These are phyloP conservation scores for Neofusicoccum sp. DNA, from an alignment of 2,329 filamentous ascomycete species.

Conservation along the genomic window DNA sequence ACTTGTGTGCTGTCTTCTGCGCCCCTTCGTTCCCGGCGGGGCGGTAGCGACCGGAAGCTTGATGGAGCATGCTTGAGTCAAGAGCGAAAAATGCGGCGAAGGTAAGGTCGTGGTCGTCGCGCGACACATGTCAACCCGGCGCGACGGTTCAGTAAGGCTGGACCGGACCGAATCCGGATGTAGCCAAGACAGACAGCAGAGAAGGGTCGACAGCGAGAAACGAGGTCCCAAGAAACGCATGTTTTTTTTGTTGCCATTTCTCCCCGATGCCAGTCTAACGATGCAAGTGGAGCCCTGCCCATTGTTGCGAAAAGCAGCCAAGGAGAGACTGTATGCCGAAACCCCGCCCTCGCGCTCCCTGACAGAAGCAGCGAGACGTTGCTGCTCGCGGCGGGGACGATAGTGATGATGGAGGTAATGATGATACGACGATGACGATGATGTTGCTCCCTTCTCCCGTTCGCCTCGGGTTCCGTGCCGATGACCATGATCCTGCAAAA, in stretches of 20 bases:
- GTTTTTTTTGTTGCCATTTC: neutral
- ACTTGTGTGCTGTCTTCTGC: neutral
- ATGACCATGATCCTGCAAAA: slow-evolving; percentile 12
- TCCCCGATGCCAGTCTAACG: neutral
- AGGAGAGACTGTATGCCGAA: neutral
- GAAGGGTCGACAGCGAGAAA: neutral
- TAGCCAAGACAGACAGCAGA: slow-evolving; percentile 3
- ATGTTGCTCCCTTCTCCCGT: neutral
- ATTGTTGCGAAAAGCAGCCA: neutral
- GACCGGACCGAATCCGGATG: neutral
- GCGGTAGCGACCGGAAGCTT: neutral
- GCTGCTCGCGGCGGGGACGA: neutral
- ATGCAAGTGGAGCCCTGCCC: neutral
- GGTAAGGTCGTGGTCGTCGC: neutral
- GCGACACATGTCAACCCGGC: neutral
- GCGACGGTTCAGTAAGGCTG: slow-evolving; percentile 12
- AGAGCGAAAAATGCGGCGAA: neutral
- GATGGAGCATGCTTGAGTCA: neutral
- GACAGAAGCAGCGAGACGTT: neutral
- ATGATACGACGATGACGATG: neutral
- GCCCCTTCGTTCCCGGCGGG: neutral
- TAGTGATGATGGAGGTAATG: neutral
- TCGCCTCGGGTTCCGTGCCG: neutral
- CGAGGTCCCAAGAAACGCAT: neutral
- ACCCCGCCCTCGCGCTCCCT: neutral